phyloP scores from a whole-genome alignment of 768 basidiomycete genomes.

The Chiua virens region DNA sequence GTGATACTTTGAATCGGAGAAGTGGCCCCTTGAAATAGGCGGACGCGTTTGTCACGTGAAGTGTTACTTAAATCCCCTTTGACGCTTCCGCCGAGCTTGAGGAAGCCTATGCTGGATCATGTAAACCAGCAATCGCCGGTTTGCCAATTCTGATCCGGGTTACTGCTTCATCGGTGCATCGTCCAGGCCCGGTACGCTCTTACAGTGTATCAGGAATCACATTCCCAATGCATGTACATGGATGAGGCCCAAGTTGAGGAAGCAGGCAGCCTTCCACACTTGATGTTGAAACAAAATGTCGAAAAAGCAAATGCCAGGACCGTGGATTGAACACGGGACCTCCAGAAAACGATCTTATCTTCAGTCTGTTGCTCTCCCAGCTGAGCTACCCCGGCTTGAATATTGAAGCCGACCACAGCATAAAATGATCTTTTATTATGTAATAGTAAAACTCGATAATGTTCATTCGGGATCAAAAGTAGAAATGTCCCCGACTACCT shows the following conservation, averaged over 20 bases:
- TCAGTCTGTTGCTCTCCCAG: constrained; percentile 77
- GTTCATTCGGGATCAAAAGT: constrained; percentile 21
- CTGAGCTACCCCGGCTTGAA: constrained; percentile 62
- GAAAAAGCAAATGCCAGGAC: constrained; percentile 43
- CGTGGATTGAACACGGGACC: constrained; percentile 60
- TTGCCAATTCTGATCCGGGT: background rate
- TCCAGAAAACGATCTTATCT: constrained; percentile 42
- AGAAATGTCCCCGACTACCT: constrained; percentile 32
- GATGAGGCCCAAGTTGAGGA: too few species aligned
- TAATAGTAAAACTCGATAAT: background rate
- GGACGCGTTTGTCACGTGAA: constrained; percentile 22
- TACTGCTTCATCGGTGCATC: too few species aligned
- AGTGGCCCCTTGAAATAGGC: constrained; percentile 8
- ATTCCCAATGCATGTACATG: background rate
- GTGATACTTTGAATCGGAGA: too few species aligned
- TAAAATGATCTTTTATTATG: background rate
- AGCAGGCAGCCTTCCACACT: too few species aligned
- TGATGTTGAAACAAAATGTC: background rate
- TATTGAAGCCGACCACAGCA: background rate
- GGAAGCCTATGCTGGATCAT: too few species aligned
- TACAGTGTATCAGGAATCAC: too few species aligned
- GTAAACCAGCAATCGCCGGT: background rate
- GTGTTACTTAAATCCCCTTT: background rate
- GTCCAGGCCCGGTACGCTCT: too few species aligned
- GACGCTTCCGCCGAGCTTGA: constrained; percentile 1